Base-by-base conservation (phyloP, 2,329 filamentous ascomycete genomes). In the Passalora sequoiae region DNA sequence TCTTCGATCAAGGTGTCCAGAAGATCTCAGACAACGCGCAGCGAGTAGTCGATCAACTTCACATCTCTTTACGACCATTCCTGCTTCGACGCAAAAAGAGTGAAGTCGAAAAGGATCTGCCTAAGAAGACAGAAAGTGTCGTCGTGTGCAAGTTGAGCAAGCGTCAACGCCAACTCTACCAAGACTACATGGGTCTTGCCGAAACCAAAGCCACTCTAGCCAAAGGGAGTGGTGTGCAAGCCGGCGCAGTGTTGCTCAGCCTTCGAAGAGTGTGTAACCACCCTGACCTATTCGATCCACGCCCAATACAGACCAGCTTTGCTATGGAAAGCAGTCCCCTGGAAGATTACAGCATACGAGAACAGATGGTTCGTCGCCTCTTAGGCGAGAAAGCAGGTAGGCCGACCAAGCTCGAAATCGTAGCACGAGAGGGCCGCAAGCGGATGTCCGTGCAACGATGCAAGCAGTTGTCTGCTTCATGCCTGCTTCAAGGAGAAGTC, bases 61-160 rank as follows among this genome's bases (percentile, higher is more conserved):
- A 98, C 69, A 89, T 94, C 54, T 88, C 97, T 16, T 74, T 98
- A 7, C 81, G 94, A 2, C 92, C 92, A 0, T 97, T 96, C 60
- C 76, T 98, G 8, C 75, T 98, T 5, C 83, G 92, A 39, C 81
- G 92, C 43, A 71, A 98, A 44, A 98, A 98, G 68, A 86, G 88
- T 32, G 92, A 98, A 60, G 92, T 98, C 4, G 94, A 98, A 69
- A 96, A 97, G 69, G 92, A 98, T 63, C 95, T 98, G 86, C 92
- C 94, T 0, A 89, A 81, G 49, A 98, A 98, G 65, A 95, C 95
- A 60, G 94, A 98, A 65, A 89, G 96, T 60, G 89, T 98, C 15
- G 86, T 97, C 52, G 89, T 94, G 60, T 98, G 92, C 65, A 85
- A 91, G 32, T 74, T 98, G 4, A 97, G 91, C 5, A 96, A 97